A percentile compares a stretch with the other conserved stretches of the same genome.
These are phyloP conservation scores for Pyrus communis DNA, from an alignment of 306 rosid species.

Conservation along the genomic window DNA sequence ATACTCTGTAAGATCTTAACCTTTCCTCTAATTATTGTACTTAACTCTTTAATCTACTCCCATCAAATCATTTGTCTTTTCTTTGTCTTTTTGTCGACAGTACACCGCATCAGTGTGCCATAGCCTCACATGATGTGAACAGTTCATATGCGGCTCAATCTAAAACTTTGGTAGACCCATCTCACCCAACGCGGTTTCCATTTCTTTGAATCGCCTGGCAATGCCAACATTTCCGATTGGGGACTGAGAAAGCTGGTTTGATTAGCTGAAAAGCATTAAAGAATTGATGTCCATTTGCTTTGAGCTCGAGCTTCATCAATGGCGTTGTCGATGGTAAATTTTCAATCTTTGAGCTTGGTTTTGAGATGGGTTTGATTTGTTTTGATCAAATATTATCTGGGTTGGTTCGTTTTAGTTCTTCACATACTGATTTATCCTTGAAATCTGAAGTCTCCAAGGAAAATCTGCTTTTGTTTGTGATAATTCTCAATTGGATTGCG, in stretches of 20 bases:
- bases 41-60: background rate
- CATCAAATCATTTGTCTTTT: background rate
- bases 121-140: background rate
- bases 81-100: background rate
- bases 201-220: background rate
- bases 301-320: constrained; percentile 14
- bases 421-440: background rate
- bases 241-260: constrained; percentile 4
- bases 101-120: background rate
- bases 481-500: background rate
- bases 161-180: constrained; percentile 3
- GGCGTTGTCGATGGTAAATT: constrained; percentile 12
- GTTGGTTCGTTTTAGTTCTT: constrained; percentile 19
- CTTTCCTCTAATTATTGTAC: background rate
- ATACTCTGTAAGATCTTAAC: background rate
- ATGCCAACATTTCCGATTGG: background rate
- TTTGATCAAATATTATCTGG: constrained; percentile 19
- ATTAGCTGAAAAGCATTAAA: background rate
- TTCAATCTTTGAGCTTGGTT: constrained; percentile 23
- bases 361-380: constrained; percentile 19
- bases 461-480: background rate
- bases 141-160: background rate
- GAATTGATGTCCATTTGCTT: constrained; percentile 2
- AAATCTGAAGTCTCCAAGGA: constrained; percentile 3
- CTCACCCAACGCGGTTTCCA: constrained; percentile 3